Evolutionary conservation across 1,284 basidiomycete genomes (phyloP).

Genomic region (Heterobasidion occidentale): DNA sequence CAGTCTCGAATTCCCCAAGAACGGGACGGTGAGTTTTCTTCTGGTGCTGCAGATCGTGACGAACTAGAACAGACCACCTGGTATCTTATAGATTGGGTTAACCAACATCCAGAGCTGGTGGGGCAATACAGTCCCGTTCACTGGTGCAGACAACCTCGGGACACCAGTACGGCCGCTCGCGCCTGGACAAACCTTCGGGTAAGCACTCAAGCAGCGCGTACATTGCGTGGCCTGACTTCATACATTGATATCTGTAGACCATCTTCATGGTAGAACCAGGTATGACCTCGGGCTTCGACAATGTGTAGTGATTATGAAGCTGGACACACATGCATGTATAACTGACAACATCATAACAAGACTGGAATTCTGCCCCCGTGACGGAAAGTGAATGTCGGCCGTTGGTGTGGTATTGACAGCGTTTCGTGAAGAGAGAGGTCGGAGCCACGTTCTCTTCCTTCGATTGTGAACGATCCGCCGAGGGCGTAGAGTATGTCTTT

Average conservation of each 20-base stretch:
- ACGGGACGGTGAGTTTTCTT: conserved; percentile 20
- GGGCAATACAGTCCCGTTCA: conserved; percentile 27
- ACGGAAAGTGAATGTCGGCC: no score
- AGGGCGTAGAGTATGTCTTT: background rate
- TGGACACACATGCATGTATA: no score
- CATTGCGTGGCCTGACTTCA: background rate
- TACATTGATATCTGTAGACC: background rate
- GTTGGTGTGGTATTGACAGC: no score
- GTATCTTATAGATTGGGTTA: conserved; percentile 23
- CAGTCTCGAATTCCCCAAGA: conserved; percentile 34
- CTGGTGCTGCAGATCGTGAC: background rate
- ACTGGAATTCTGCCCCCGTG: no score
- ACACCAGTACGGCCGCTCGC: background rate
- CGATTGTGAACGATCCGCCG: no score
- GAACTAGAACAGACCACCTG: conserved; percentile 42
- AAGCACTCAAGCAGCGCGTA: background rate
- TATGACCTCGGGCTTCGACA: no score
- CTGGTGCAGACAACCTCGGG: background rate
- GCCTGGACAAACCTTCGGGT: conserved; percentile 1
- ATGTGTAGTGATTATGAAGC: no score
- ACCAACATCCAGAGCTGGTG: conserved; percentile 29
- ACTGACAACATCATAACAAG: no score
- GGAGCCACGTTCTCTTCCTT: no score
- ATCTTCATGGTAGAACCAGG: background rate
- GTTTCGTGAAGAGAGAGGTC: no score